Percentiles rank a stretch among this genome's conserved stretches.
phyloP scores from a whole-genome alignment of 106 monocot genomes.

The Chionographis japonica region DNA sequence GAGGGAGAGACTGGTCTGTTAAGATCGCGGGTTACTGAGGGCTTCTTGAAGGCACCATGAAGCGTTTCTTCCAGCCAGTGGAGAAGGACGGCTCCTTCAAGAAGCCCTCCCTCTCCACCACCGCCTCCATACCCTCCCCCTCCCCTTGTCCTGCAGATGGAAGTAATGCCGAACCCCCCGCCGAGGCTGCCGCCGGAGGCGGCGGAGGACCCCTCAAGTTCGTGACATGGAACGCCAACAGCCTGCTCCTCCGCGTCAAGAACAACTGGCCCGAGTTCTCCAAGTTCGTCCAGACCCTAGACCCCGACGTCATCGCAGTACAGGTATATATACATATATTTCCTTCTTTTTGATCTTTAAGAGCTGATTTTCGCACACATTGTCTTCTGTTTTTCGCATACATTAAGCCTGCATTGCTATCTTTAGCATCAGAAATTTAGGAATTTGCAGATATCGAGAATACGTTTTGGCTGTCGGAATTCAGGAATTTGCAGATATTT shows the following conservation, averaged over 20 bases:
- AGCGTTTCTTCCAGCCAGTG: slow-evolving; percentile 90
- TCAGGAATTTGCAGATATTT: too few species aligned
- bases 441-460: too few species aligned
- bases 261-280: slow-evolving; percentile 82
- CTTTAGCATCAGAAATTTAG: too few species aligned
- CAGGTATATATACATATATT: slow-evolving; percentile 44
- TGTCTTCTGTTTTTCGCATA: too few species aligned
- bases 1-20: too few species aligned
- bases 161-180: background rate
- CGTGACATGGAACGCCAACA: slow-evolving; percentile 98
- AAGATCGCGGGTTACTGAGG: too few species aligned
- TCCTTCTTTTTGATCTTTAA: background rate
- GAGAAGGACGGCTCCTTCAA: slow-evolving; percentile 69
- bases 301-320: slow-evolving; percentile 83
- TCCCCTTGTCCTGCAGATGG: background rate
- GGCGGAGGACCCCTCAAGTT: slow-evolving; percentile 59
- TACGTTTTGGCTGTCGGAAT: too few species aligned
- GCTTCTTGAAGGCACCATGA: slow-evolving; percentile 36
- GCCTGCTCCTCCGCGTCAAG: slow-evolving; percentile 88
- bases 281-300: slow-evolving; percentile 47
- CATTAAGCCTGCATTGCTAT: too few species aligned
- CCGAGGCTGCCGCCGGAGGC: background rate
- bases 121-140: background rate
- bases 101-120: slow-evolving; percentile 38
- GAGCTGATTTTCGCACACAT: background rate